Percentiles rank a stretch among this genome's conserved stretches.
These are phyloP conservation scores for Ogataea allantospora DNA, from an alignment of 805 yeast species.

Conservation along the genomic window DNA sequence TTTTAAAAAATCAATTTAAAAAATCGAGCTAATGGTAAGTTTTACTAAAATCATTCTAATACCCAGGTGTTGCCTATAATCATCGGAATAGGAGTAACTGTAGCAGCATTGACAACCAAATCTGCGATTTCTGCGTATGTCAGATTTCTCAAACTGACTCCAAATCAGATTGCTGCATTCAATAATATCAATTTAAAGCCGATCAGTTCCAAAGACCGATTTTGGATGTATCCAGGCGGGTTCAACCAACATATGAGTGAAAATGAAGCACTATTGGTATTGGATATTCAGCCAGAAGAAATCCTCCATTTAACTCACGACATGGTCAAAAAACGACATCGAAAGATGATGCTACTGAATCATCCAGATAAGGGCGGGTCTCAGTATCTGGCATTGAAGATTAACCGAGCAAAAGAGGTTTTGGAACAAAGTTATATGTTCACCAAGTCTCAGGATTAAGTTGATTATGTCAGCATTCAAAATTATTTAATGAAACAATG, in stretches of 20 bases:
- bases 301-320: constrained; percentile 47
- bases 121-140: constrained; percentile 36
- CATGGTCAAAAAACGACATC: constrained; percentile 65
- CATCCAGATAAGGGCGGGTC: constrained; percentile 93
- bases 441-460: constrained; percentile 20
- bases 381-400: constrained; percentile 75
- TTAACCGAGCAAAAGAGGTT: constrained; percentile 81
- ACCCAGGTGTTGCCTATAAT: constrained; percentile 47
- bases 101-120: constrained; percentile 47
- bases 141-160: constrained; percentile 33
- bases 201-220: constrained; percentile 17
- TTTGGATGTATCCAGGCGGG: constrained; percentile 53
- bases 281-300: constrained; percentile 57
- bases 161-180: constrained; percentile 38
- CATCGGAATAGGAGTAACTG: constrained; percentile 53
- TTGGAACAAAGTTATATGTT: constrained; percentile 61
- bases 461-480: constrained; percentile 7
- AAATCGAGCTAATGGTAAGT: constrained; percentile 9
- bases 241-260: constrained; percentile 66
- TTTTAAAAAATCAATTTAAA: neutral
- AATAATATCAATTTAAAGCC: constrained; percentile 34
- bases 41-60: constrained; percentile 13
- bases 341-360: constrained; percentile 73
- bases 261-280: constrained; percentile 63
- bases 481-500: constrained; percentile 34